Evolutionary conservation across 345 rosid genomes (phyloP).

Genomic region (Isatis tinctoria): DNA sequence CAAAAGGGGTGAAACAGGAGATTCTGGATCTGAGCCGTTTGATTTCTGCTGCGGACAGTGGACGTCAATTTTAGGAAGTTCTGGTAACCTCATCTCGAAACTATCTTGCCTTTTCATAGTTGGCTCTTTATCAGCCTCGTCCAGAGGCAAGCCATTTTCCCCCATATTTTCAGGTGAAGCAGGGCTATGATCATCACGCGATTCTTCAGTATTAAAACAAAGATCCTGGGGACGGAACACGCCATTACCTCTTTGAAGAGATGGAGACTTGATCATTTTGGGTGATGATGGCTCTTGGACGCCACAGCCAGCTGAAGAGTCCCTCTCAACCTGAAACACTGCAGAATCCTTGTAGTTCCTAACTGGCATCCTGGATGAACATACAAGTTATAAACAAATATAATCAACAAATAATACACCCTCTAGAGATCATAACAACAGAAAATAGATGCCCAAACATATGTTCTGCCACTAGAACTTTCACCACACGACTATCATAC

Average conservation of each 20-base stretch:
- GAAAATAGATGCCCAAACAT: background rate
- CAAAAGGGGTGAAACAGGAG: constrained; percentile 94
- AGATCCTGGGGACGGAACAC: constrained; percentile 53
- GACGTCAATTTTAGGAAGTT: constrained; percentile 85
- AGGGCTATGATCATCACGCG: constrained; percentile 65
- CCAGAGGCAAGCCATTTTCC: constrained; percentile 60
- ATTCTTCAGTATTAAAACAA: constrained; percentile 57
- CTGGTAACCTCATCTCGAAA: constrained; percentile 90
- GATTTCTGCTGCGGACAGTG: constrained; percentile 54
- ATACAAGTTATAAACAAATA: constrained; percentile 9
- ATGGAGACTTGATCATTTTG: constrained; percentile 76
- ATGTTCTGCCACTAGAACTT: constrained; percentile 6
- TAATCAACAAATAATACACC: constrained; percentile 14
- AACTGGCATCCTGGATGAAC: constrained; percentile 80
- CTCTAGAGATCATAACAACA: background rate
- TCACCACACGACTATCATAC: constrained; percentile 38
- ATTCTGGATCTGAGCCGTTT: constrained; percentile 88
- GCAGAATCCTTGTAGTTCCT: constrained; percentile 59
- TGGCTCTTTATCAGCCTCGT: constrained; percentile 70
- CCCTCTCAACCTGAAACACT: constrained; percentile 76
- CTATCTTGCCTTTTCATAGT: constrained; percentile 94
- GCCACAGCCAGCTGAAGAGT: constrained; percentile 74
- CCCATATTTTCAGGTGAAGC: constrained; percentile 63
- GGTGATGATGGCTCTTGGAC: constrained; percentile 86
- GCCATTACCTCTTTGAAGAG: constrained; percentile 77